Evolutionary conservation across 805 yeast species (phyloP), one percentile per base, ranked within the genome.

Genomic region (Spathaspora arborariae): DNA sequence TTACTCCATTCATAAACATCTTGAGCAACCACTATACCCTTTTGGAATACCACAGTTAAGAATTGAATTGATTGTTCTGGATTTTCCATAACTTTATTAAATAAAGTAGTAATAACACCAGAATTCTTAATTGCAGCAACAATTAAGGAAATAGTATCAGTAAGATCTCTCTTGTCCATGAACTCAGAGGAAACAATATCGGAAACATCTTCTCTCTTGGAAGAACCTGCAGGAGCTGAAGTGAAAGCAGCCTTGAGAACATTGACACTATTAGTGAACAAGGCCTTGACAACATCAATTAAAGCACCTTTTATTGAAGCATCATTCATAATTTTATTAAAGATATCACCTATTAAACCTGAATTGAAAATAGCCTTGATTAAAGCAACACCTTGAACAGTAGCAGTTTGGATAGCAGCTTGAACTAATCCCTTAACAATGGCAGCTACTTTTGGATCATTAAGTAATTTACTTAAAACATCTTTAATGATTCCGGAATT

Each of bases 381-480:
- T 57, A 72, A 69, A 36, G 70, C 60, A 42, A 75, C 73, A 44
- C 70, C 77, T 45, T 70, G 62, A 36, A 64, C 64, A 49, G 70
- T 42, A 39, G 70, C 68, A 39, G 64, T 62, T 48, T 58, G 51
- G 44, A 70, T 35, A 34, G 72, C 63, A 36, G 62, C 40, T 58
- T 68, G 60, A 49, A 62, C 55, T 42, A 70, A 59, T 22, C 56
- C 45, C 26, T 45, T 45, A 27, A 72, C 44, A 39, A 64, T 55
- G 24, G 59, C 34, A 43, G 49, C 56, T 48, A 72, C 55, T n/a
- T 56, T 59, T 15, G 58, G 39, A 54, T 68, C 64, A 42, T 59
- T 55, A 46, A 75, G 65, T 47, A 72, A 57, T 34, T 62, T 59
- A 44, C 56, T 50, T 65, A 66, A 69, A 26, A 70, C 65, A 4